Conservation (phyloP, 164 flowering plant species). For the Macadamia tetraphylla region DNA sequence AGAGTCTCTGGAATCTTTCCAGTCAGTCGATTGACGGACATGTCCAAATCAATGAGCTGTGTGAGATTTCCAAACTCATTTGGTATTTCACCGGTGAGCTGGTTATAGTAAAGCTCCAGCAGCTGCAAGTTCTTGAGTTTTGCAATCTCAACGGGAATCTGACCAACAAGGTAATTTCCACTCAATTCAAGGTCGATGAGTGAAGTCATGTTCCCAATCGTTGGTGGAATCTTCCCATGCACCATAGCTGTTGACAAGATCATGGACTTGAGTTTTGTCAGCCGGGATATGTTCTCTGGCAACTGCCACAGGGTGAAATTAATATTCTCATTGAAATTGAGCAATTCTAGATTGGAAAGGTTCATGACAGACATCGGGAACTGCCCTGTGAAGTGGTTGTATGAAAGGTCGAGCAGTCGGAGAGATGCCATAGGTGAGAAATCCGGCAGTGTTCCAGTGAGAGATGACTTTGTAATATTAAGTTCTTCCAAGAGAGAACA, state of each 20-base stretch:
- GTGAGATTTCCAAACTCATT: slow-evolving; percentile 74
- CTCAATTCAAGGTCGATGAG: slow-evolving; percentile 69
- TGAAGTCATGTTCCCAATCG: slow-evolving; percentile 72
- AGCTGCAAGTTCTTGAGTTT: slow-evolving; percentile 44
- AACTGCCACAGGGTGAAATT: slow-evolving; percentile 51
- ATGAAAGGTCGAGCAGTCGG: slow-evolving; percentile 56
- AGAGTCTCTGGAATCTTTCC: slow-evolving; percentile 68
- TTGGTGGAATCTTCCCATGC: slow-evolving; percentile 55
- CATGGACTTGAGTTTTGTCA: slow-evolving; percentile 48
- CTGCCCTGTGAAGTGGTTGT: slow-evolving; percentile 54
- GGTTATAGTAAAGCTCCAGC: slow-evolving; percentile 82
- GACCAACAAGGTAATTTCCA: slow-evolving; percentile 63
- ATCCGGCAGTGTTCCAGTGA: slow-evolving; percentile 54
- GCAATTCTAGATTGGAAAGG: slow-evolving; percentile 61
- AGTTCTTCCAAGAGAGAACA: slow-evolving; percentile 72
- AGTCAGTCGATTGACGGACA: slow-evolving; percentile 64
- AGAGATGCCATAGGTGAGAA: slow-evolving; percentile 51
- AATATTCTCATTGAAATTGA: slow-evolving; percentile 58
- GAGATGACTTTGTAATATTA: slow-evolving; percentile 30
- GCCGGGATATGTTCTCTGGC: slow-evolving; percentile 42
- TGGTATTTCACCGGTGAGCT: slow-evolving; percentile 62
- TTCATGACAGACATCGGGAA: slow-evolving; percentile 68
- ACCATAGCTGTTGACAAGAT: slow-evolving; percentile 57
- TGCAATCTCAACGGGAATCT: slow-evolving; percentile 63
- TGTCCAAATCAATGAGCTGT: slow-evolving; percentile 57